These are phyloP conservation scores for Bolboschoenus planiculmis DNA, from an alignment of 176 grass and related monocot species.

Conservation along the genomic window DNA sequence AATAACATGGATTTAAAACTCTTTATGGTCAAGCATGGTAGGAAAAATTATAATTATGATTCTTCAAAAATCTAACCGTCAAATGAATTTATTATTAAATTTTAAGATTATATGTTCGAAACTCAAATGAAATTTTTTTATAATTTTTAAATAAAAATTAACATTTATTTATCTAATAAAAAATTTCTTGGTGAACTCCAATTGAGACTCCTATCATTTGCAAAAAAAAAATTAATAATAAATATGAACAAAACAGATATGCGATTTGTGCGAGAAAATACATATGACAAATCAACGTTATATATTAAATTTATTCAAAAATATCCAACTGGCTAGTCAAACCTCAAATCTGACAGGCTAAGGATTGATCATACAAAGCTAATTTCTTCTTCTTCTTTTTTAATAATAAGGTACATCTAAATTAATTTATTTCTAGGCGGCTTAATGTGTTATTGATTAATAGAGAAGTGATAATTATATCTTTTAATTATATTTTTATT, in stretches of 20 bases:
- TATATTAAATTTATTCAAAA: too few species aligned
- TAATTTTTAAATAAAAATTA: not conserved
- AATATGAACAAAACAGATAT: not conserved
- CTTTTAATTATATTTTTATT: too few species aligned
- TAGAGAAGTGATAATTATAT: too few species aligned
- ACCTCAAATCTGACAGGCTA: not conserved
- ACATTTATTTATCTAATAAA: not conserved
- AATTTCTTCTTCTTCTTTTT: not conserved
- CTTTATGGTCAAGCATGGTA: not conserved
- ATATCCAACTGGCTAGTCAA: not conserved
- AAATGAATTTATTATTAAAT: not conserved
- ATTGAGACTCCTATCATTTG: not conserved
- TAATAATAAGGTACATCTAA: not conserved
- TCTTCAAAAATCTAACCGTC: not conserved
- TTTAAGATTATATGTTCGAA: too few species aligned
- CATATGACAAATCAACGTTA: not conserved
- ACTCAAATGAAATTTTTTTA: too few species aligned
- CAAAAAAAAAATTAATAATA: not conserved
- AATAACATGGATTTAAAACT: not conserved
- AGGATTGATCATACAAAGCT: not conserved
- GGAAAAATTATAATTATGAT: not conserved
- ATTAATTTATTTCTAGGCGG: not conserved
- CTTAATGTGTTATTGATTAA: too few species aligned
- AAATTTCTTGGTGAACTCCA: not conserved
- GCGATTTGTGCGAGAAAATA: not conserved